phyloP scores from a whole-genome alignment of 805 yeast genomes.

The Ogataea zsoltii region DNA sequence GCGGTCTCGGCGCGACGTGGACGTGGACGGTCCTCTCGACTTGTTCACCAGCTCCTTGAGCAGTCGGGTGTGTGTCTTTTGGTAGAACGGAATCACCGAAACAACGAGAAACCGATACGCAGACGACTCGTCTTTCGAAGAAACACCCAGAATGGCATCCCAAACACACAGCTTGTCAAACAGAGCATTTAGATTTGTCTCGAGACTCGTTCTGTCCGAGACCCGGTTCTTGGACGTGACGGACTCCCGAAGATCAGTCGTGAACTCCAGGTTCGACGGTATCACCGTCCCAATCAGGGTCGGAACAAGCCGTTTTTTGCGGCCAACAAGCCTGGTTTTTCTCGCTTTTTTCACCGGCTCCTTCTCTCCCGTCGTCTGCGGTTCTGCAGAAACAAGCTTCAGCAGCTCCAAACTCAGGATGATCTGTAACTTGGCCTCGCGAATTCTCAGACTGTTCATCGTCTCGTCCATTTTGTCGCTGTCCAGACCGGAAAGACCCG shows the following conservation, averaged over 20 bases:
- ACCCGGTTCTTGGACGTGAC: too few species aligned
- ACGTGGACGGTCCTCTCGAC: conserved; percentile 31
- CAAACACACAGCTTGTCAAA: conserved; percentile 35
- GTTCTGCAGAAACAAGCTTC: conserved; percentile 13
- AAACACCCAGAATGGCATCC: conserved; percentile 33
- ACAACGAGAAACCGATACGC: conserved; percentile 29
- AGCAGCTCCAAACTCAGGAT: conserved; percentile 30
- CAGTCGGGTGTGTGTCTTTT: conserved; percentile 26
- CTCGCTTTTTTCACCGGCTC: conserved; percentile 3
- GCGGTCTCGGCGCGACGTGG: conserved; percentile 11
- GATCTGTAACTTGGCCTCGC: conserved; percentile 34
- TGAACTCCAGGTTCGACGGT: conserved; percentile 25
- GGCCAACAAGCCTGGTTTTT: conserved; percentile 26
- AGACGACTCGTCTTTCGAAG: conserved; percentile 28
- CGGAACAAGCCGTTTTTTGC: conserved; percentile 34
- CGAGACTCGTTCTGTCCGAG: conserved; percentile 7
- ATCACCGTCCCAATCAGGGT: conserved; percentile 34
- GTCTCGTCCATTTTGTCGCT: conserved; percentile 8
- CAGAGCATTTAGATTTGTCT: conserved; percentile 18
- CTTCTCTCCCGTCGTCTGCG: neutral
- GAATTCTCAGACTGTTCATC: conserved; percentile 19
- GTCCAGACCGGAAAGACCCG: neutral
- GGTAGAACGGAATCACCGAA: conserved; percentile 33
- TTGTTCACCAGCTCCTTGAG: conserved; percentile 30
- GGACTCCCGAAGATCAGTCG: conserved; percentile 27